Evolutionary conservation across 805 yeast genomes (phyloP), one percentile per base, ranked within the genome.

Genomic region (Yarrowia sp.): DNA sequence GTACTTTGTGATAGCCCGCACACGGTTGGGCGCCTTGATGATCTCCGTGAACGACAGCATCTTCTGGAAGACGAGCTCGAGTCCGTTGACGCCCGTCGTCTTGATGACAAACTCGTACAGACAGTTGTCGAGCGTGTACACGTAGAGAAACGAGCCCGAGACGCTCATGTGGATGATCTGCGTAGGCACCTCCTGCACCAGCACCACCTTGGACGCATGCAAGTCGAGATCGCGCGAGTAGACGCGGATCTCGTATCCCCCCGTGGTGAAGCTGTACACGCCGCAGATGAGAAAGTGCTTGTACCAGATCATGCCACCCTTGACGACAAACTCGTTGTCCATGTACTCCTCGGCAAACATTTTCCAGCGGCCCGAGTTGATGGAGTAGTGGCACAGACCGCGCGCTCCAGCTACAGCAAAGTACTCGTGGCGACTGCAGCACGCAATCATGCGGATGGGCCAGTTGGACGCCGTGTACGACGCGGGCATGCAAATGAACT

Each of bases 351-450:
- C 75, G 10, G 70, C 75, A 46, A 81, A 71, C 59, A 73, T 68
- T 65, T 78, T 81, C 85, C 85, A 82, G 33, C 73, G 72, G n/a
- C 78, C 76, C 1, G 77, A 71, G 33, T 70, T 64, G 12, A 74
- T 60, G 53, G 76, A 72, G 66, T 78, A 80, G 46, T 80, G 73
- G 24, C 79, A 69, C 14, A 81, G 74, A 21, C 84, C 84, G 24
- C 70, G 68, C 21, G 75, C 71, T 0, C 85, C 86, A 6, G 84
- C 79, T 16, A 82, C 71, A 21, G 84, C 84, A 16, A 81, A 72
- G 64, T 73, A 74, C 53, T 77, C 69, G 10, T 85, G 85, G 65
- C 81, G 83, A 24, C 75, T 74, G 56, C 81, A 78, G 18, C 76
- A 72, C n/a, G 78, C 69, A 2, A 77, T 73, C 33, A 76, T 73